These are phyloP conservation scores for Backusella tarrabulga DNA, from an alignment of 192 early-diverging fungal species.

Conservation along the genomic window DNA sequence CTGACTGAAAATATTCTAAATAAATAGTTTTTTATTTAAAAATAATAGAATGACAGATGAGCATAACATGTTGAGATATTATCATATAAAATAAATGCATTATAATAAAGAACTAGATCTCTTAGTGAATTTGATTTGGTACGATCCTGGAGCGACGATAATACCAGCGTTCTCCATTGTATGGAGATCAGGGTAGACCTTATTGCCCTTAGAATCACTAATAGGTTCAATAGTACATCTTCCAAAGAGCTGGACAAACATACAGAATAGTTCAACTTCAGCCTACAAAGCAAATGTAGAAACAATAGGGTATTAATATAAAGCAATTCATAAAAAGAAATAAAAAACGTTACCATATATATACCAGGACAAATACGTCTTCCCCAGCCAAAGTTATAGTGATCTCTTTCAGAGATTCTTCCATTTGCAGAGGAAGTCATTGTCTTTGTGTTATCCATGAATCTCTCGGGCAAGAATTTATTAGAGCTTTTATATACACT, in stretches of 20 bases:
- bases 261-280: background rate
- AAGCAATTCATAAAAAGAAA: background rate
- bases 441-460: background rate
- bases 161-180: background rate
- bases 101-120: background rate
- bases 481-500: constrained; percentile 39
- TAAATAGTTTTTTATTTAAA: too few species aligned
- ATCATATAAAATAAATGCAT: background rate
- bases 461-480: constrained; percentile 48
- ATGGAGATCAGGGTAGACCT: background rate
- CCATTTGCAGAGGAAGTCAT: constrained; percentile 13
- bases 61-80: too few species aligned
- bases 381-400: constrained; percentile 26
- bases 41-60: too few species aligned
- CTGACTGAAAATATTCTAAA: too few species aligned
- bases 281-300: background rate
- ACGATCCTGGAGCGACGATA: background rate
- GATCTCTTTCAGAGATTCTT: constrained; percentile 3
- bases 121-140: background rate
- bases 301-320: background rate
- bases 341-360: background rate
- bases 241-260: background rate
- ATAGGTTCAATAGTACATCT: constrained; percentile 6
- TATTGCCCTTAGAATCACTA: background rate
- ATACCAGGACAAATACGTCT: constrained; percentile 12